Conservation (phyloP, 2,329 filamentous ascomycete genomes). For the Pseudogymnoascus sp. region DNA sequence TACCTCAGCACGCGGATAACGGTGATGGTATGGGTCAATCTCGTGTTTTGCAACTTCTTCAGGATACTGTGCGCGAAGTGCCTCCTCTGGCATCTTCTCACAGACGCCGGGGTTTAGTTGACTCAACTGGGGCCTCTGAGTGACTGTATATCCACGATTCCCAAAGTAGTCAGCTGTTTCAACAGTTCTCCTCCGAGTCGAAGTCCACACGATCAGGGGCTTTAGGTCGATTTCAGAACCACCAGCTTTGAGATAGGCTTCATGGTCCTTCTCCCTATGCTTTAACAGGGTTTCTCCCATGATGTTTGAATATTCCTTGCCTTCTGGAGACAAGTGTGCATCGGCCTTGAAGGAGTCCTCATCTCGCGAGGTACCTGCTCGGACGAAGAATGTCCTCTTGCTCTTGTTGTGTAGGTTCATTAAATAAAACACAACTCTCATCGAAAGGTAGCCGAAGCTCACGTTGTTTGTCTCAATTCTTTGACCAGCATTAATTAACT, state of each 20-base stretch:
- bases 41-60: conserved; percentile 92
- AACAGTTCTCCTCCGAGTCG: conserved; percentile 79
- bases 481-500: conserved; percentile 97
- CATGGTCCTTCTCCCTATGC: conserved; percentile 76
- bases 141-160: conserved; percentile 72
- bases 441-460: conserved; percentile 91
- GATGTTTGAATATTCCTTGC: conserved; percentile 70
- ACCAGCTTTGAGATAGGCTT: conserved; percentile 59
- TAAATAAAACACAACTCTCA: conserved; percentile 96
- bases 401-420: conserved; percentile 97
- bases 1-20: conserved; percentile 90
- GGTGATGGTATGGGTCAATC: conserved; percentile 90
- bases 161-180: conserved; percentile 82
- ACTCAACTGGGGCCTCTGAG: conserved; percentile 91
- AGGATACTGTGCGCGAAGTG: conserved; percentile 74
- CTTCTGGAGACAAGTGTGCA: conserved; percentile 72
- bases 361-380: conserved; percentile 77
- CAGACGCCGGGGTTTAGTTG: conserved; percentile 95
- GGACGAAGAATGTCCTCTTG: conserved; percentile 84
- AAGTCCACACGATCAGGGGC: conserved; percentile 88
- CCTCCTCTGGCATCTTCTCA: conserved; percentile 81
- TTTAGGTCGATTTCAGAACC: conserved; percentile 63
- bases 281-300: conserved; percentile 79
- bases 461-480: conserved; percentile 94
- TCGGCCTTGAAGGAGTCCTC: conserved; percentile 91